Conservation (phyloP, 2,329 filamentous ascomycete species). For the Neonectria punicea region DNA sequence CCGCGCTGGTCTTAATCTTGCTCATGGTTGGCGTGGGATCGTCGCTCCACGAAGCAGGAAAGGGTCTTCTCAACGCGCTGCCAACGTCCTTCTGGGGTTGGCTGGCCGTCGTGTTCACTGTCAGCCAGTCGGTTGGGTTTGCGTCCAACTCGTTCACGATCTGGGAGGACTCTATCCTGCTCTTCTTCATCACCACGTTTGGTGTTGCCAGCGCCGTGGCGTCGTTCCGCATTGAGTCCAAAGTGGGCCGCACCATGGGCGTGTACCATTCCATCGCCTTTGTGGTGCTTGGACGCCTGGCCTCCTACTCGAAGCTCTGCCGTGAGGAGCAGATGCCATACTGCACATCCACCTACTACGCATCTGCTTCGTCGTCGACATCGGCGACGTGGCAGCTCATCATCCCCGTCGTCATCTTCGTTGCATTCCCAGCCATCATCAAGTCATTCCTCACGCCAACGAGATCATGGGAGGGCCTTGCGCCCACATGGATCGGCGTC, state of each 20-base stretch:
- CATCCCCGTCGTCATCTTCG: conserved; percentile 79
- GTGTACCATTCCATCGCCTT: conserved; percentile 89
- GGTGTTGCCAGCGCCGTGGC: conserved; percentile 79
- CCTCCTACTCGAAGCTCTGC: conserved; percentile 91
- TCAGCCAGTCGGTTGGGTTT: conserved; percentile 92
- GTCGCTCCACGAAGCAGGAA: conserved; percentile 56
- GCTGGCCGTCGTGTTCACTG: conserved; percentile 81
- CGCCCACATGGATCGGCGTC: conserved; percentile 84
- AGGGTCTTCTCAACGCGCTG: conserved; percentile 63
- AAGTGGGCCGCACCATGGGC: conserved; percentile 77
- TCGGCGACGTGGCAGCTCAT: conserved; percentile 89
- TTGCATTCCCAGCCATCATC: conserved; percentile 78
- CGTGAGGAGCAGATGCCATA: conserved; percentile 98
- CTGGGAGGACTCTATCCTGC: conserved; percentile 95
- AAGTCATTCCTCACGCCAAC: conserved; percentile 85
- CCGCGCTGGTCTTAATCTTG: conserved; percentile 52
- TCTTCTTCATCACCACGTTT: conserved; percentile 92
- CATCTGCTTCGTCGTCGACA: conserved; percentile 89
- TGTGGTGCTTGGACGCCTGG: conserved; percentile 78
- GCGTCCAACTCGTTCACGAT: conserved; percentile 98
- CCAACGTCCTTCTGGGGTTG: conserved; percentile 90
- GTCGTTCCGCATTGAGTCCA: conserved; percentile 76
- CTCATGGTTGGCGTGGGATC: conserved; percentile 55
- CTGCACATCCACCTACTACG: conserved; percentile 95
- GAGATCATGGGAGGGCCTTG: conserved; percentile 87